Evolutionary conservation across 2,329 filamentous ascomycete species (phyloP), one percentile per base, ranked within the genome.

Genomic region (Didymella keratinophila): DNA sequence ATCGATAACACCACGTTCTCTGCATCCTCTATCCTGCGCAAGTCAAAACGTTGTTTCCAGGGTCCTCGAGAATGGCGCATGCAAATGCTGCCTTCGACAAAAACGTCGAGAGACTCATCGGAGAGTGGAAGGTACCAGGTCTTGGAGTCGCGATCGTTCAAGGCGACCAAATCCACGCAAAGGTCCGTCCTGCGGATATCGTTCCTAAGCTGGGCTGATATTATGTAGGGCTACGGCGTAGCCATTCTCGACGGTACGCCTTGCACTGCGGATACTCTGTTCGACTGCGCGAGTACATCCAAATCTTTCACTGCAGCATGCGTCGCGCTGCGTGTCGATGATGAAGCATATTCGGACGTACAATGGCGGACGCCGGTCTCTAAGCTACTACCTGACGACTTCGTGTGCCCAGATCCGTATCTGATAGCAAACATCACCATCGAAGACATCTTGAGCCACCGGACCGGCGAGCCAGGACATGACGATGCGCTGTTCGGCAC

Each of bases 261-360:
- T 27, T 66, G 63, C 20, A 64, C 58, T 7, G 27, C 51, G 20
- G 74, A 82, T 28, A 86, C 84, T 0, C 75, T 87, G 2, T 87
- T 83, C 73, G 84, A 83, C 57, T 78, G 78, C 2, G 86, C 80
- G 2, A 86, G 83, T 41, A 86, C 80, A 1, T 85, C 83, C 20
- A 88, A 88, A 67, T 81, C 83, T 2, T 80, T 85, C 45, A 82
- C 81, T 0, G 79, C 82, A 1, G 83, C 83, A 1, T 76, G 78
- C 0, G 69, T 88, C 2, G 78, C 81, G 1, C 67, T 85, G 2
- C 78, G 87, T 8, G 74, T 85, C 6, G 76, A 81, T 8, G 75
- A 79, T 34, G 71, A 67, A 51, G 70, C 76, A 0, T 75, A 70
- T 55, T 70, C 74, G 14, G 58, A 77, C 2, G 64, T 81, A 2